Evolutionary conservation across 441 rosid species (phyloP), one percentile per base, ranked within the genome.

Genomic region (Eruca vesicaria): DNA sequence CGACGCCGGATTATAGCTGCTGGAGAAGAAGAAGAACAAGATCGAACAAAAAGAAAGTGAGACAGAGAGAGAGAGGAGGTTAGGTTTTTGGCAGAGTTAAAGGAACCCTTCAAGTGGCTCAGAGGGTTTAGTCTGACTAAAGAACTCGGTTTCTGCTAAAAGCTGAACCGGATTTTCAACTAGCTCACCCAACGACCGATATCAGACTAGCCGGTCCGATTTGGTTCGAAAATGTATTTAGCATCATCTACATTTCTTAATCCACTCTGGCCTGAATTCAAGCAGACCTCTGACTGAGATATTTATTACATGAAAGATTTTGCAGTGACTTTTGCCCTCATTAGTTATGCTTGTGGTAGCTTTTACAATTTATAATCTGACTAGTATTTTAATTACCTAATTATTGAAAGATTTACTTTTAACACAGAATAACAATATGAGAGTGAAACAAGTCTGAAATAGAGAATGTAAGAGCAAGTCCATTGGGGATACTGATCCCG

Each of bases 1-100:
- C 97, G 48, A 21, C 60, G 61, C 66, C 61, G 61, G 61, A 20
- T 31, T 38, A 0, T 43, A 21, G n/a, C 21, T 53, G 57, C 31
- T 64, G 71, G 43, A 14, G 58, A 12, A 28, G 48, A 26, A 55
- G 19, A 23, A 53, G 19, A 36, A 12, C 57, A 28, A 11, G 76
- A 48, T 16, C 70, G 33, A 29, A 9, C 7, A 56, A 60, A n/a
- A n/a, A n/a, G n/a, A n/a, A n/a, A n/a, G n/a, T 21, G 38, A 11
- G 20, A 11, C 31, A 21, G 32, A n/a, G 73, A 23, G 28, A 68
- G 28, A 10, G 19, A 67, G 33, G 10, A 41, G 14, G 5, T 68
- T 69, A 69, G 73, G 73, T 69, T 69, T 69, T 33, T 19, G 4
- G 11, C 2, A 0, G 12, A 26, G 6, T 18, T 5, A 15, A 32